Evolutionary conservation across 2,329 filamentous ascomycete species (phyloP), one percentile per base, ranked within the genome.

Genomic region (Pyrenophora seminiperda): DNA sequence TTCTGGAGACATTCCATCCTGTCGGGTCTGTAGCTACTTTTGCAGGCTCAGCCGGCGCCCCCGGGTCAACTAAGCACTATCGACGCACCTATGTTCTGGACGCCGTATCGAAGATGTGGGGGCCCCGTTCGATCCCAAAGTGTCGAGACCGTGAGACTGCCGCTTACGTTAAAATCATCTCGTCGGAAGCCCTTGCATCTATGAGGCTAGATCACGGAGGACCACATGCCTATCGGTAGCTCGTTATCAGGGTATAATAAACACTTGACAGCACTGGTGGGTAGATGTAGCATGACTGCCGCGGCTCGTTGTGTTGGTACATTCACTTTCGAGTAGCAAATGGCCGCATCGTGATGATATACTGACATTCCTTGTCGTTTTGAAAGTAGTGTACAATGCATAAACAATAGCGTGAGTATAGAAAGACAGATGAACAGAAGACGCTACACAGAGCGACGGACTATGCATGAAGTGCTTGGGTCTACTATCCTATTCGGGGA

Each of bases 1-100:
- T 13, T n/a, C 17, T 29, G 22, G 11, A 38, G 11, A 22, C 18
- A 9, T 46, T 39, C 7, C 47, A 59, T 32, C 20, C 54, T 5
- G 56, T 49, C 19, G 50, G 54, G 40, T 38, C 52, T 37, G 32
- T 54, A 10, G 44, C 34, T 4, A 38, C 37, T 17, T 54, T 44
- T 20, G 41, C 43, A 32, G 53, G 37, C 34, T 45, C 45, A 24
- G 31, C 24, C n/a, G 11, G 33, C 29, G 27, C 24, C n/a, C n/a
- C 33, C 29, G 27, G 29, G 34, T 50, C 47, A 50, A 41, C 19
- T 41, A 10, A 30, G n/a, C 33, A 27, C 29, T 40, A 42, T 24
- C 15, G 44, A 39, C 37, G 22, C 47, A 33, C 20, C 27, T 22
- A 27, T 31, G 30, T 34, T 37, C 15, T 41, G 24, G 41, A 50